Evolutionary conservation across 257 asterid species (phyloP).

Genomic region (Haberlea rhodopensis): DNA sequence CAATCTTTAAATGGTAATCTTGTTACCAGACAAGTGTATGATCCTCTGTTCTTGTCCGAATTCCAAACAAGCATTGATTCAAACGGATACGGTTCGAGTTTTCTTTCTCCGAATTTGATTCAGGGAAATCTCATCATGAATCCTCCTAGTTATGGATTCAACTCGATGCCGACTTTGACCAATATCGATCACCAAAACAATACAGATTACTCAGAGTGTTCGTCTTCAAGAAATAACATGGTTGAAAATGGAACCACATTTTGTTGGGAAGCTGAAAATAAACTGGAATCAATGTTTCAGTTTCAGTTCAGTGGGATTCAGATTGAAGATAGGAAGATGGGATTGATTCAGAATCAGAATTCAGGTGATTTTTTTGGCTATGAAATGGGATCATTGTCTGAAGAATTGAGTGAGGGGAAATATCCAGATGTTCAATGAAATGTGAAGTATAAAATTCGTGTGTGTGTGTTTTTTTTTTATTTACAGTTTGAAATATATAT

Average conservation of each 20-base stretch:
- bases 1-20: constrained; percentile 31
- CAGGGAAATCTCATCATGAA: too few relatives aligned
- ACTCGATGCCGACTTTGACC: constrained; percentile 43
- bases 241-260: constrained; percentile 28
- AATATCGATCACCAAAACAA: constrained; percentile 37
- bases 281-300: constrained; percentile 47
- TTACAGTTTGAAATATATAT: constrained; percentile 6
- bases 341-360: constrained; percentile 27
- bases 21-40: too few relatives aligned
- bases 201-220: too few relatives aligned
- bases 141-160: constrained; percentile 30
- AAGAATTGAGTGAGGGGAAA: constrained; percentile 37
- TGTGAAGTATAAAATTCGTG: constrained; percentile 29
- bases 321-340: constrained; percentile 31
- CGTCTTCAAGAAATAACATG: constrained; percentile 35
- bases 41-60: too few relatives aligned
- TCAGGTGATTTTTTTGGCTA: constrained; percentile 38
- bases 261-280: constrained; percentile 48
- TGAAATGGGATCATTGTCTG: constrained; percentile 36
- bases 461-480: too few relatives aligned
- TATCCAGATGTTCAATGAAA: constrained; percentile 34
- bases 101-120: constrained; percentile 25
- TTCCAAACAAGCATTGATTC: constrained; percentile 48
- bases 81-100: constrained; percentile 28
- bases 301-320: constrained; percentile 51